Evolutionary conservation across 306 rosid genomes (phyloP).

Genomic region (Glycine soja): DNA sequence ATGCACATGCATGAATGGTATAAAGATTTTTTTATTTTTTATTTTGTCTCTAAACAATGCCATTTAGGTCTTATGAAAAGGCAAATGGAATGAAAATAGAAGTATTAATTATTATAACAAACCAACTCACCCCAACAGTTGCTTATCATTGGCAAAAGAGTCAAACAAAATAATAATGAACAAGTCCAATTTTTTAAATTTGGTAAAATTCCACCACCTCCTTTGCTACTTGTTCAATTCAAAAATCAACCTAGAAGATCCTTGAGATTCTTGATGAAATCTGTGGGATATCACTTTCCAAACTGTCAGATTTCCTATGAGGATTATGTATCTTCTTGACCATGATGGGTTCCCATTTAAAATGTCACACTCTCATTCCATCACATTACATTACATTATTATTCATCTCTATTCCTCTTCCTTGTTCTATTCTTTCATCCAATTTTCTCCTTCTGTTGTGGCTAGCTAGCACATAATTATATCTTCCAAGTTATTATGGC

Average conservation of each 20-base stretch:
- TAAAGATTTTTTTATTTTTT: background rate
- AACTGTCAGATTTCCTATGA: slow-evolving; percentile 67
- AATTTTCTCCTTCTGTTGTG: background rate
- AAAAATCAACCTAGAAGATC: slow-evolving; percentile 74
- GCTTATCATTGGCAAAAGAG: slow-evolving; percentile 45
- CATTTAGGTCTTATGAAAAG: slow-evolving; percentile 42
- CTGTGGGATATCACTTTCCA: slow-evolving; percentile 79
- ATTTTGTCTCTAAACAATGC: slow-evolving; percentile 23
- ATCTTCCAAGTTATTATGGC: slow-evolving; percentile 52
- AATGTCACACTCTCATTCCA: slow-evolving; percentile 47
- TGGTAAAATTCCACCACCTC: slow-evolving; percentile 53
- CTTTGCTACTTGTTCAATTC: slow-evolving; percentile 61
- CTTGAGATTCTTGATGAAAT: slow-evolving; percentile 71
- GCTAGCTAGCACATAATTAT: background rate
- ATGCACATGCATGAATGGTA: slow-evolving; percentile 46
- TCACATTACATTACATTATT: background rate
- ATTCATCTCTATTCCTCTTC: background rate
- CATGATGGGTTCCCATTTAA: slow-evolving; percentile 59
- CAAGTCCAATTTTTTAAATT: slow-evolving; percentile 38
- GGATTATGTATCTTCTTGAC: slow-evolving; percentile 61
- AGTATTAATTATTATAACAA: background rate
- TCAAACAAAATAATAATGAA: slow-evolving; percentile 45
- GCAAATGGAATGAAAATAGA: slow-evolving; percentile 20
- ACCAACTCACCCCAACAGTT: slow-evolving; percentile 40
- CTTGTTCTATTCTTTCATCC: slow-evolving; percentile 27